phyloP scores from a whole-genome alignment of 306 rosid genomes.

The Cucurbita moschata region DNA sequence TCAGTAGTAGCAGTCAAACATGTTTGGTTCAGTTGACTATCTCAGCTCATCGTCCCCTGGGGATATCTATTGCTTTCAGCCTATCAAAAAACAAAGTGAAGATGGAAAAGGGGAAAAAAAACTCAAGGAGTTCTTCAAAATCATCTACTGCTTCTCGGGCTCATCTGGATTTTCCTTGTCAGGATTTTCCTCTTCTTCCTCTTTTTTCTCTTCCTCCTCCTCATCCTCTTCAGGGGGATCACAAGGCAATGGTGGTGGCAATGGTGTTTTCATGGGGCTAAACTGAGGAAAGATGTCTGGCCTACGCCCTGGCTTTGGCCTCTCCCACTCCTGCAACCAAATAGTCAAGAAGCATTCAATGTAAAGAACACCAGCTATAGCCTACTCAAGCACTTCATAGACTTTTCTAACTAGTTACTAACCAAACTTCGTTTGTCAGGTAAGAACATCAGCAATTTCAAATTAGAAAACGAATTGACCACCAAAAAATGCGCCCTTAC shows the following conservation, averaged over 20 bases:
- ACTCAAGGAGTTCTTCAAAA: slow-evolving; percentile 6
- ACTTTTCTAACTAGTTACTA: background rate
- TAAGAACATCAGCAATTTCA: background rate
- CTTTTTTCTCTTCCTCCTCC: slow-evolving; percentile 42
- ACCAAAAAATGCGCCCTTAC: background rate
- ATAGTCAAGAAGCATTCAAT: background rate
- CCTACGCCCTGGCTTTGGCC: slow-evolving; percentile 38
- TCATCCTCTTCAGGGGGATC: slow-evolving; percentile 53
- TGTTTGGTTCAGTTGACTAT: background rate
- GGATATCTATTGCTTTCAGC: slow-evolving; percentile 1
- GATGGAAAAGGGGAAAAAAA: background rate
- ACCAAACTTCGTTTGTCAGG: background rate
- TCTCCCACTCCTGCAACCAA: slow-evolving; percentile 33
- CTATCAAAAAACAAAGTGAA: background rate
- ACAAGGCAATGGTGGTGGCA: slow-evolving; percentile 39
- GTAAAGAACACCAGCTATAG: background rate
- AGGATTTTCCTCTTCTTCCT: slow-evolving; percentile 31
- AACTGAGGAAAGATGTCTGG: slow-evolving; percentile 41
- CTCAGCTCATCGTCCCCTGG: slow-evolving; percentile 5
- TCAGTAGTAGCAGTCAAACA: background rate
- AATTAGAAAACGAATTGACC: background rate
- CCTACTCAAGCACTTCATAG: background rate
- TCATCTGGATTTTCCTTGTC: slow-evolving; percentile 22
- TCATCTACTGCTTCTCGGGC: slow-evolving; percentile 17
- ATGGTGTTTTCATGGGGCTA: slow-evolving; percentile 33